phyloP scores from a whole-genome alignment of 495 filamentous ascomycete genomes.

The Aspergillus coremiiformis region DNA sequence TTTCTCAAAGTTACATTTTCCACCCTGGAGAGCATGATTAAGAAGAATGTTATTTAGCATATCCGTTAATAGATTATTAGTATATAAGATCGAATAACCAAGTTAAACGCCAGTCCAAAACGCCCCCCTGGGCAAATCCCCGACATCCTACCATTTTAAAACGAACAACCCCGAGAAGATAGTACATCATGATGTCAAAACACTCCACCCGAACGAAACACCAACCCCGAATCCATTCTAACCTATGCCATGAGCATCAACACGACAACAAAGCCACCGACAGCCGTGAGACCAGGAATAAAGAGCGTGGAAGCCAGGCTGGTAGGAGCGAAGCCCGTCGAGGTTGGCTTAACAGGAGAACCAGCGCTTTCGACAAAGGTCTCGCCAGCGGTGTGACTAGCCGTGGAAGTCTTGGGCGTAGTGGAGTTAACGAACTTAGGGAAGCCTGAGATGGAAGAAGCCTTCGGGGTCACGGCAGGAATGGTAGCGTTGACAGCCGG shows the following conservation, averaged over 20 bases:
- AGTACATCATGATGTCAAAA: no score
- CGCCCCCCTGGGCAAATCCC: no score
- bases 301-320: slow-evolving; percentile 28
- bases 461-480: background rate
- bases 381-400: background rate
- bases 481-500: background rate
- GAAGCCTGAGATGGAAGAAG: background rate
- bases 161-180: no score
- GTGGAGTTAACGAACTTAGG: slow-evolving; percentile 3
- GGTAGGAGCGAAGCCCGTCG: slow-evolving; percentile 19
- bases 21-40: no score
- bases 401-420: slow-evolving; percentile 4
- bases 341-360: slow-evolving; percentile 16
- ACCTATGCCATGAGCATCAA: slow-evolving; percentile 14
- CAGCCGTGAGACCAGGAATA: slow-evolving; percentile 21
- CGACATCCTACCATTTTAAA: no score
- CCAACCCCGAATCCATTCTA: background rate
- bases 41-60: no score
- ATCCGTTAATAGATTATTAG: no score
- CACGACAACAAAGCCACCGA: slow-evolving; percentile 22
- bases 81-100: no score
- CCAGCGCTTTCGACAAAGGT: background rate
- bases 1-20: no score
- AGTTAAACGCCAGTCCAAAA: no score
- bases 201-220: no score